phyloP scores from a whole-genome alignment of 2,329 filamentous ascomycete genomes.

The Hysterium pulicare region DNA sequence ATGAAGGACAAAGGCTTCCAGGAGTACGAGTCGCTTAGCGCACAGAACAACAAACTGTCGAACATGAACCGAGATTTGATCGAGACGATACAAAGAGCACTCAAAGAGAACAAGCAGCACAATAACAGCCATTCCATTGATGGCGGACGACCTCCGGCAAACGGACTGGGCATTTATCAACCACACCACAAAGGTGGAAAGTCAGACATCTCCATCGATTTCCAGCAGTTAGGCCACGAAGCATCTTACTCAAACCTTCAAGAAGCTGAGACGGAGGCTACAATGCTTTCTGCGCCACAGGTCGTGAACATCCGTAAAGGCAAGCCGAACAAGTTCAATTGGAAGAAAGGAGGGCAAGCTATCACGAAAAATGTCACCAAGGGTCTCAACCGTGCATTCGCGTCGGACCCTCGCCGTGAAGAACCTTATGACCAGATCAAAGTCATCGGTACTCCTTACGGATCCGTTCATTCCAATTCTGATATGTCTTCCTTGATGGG shows the following conservation, averaged over 20 bases:
- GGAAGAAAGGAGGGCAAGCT: slow-evolving; percentile 94
- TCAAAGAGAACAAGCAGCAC: slow-evolving; percentile 67
- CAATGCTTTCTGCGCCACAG: slow-evolving; percentile 71
- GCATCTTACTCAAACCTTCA: slow-evolving; percentile 42
- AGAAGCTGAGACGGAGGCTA: slow-evolving; percentile 63
- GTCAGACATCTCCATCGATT: slow-evolving; percentile 38
- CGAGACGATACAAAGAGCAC: slow-evolving; percentile 87
- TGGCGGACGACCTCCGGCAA: slow-evolving; percentile 42
- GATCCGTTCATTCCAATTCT: slow-evolving; percentile 32
- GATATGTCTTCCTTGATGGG: slow-evolving; percentile 32
- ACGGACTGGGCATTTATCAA: slow-evolving; percentile 63
- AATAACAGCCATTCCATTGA: slow-evolving; percentile 50
- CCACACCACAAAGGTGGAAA: slow-evolving; percentile 35
- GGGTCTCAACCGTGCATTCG: slow-evolving; percentile 88
- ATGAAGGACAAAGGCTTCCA: slow-evolving; percentile 91
- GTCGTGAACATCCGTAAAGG: slow-evolving; percentile 93
- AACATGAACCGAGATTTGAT: slow-evolving; percentile 96
- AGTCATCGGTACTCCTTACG: slow-evolving; percentile 48
- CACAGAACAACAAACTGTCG: slow-evolving; percentile 89
- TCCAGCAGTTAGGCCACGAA: slow-evolving; percentile 37
- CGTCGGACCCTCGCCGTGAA: slow-evolving; percentile 57
- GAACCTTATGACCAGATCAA: slow-evolving; percentile 53
- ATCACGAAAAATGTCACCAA: slow-evolving; percentile 93
- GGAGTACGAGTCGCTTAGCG: slow-evolving; percentile 91
- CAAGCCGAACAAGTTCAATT: slow-evolving; percentile 94